Conservation (phyloP, 768 basidiomycete species). For the Russula vinacea region DNA sequence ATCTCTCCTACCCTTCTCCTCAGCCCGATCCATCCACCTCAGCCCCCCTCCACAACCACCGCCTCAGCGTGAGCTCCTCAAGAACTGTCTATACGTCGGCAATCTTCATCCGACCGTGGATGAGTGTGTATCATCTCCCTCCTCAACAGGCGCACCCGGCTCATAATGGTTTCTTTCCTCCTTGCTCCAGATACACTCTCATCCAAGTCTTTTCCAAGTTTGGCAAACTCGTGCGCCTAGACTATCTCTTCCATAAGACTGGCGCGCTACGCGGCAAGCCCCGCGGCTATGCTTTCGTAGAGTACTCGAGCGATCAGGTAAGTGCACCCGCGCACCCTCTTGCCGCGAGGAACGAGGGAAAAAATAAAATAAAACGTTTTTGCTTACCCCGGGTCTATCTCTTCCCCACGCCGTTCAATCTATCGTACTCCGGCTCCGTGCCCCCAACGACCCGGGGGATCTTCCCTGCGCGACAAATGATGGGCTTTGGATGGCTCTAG, state of each 20-base stretch:
- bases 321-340: slow-evolving; percentile 27
- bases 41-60: slow-evolving; percentile 26
- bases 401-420: not conserved
- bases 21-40: slow-evolving; percentile 22
- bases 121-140: slow-evolving; percentile 52
- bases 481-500: not conserved
- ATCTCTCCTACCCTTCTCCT: slow-evolving; percentile 34
- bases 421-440: slow-evolving; percentile 27
- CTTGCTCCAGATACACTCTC: slow-evolving; percentile 64
- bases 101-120: slow-evolving; percentile 85
- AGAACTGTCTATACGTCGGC: slow-evolving; percentile 84
- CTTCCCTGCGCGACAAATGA: not conserved
- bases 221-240: slow-evolving; percentile 89
- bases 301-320: slow-evolving; percentile 78
- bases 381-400: slow-evolving; percentile 52
- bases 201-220: slow-evolving; percentile 89
- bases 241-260: slow-evolving; percentile 93
- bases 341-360: slow-evolving; percentile 21
- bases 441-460: slow-evolving; percentile 30
- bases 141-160: not conserved
- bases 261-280: slow-evolving; percentile 89
- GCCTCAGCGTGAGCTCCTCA: slow-evolving; percentile 40
- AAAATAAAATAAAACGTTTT: slow-evolving; percentile 13
- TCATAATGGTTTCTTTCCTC: slow-evolving; percentile 4
- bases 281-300: slow-evolving; percentile 91